A percentile compares a stretch with the other conserved stretches of the same genome.
Conservation (phyloP, 2,329 filamentous ascomycete genomes). For the Colletotrichum acutatum region DNA sequence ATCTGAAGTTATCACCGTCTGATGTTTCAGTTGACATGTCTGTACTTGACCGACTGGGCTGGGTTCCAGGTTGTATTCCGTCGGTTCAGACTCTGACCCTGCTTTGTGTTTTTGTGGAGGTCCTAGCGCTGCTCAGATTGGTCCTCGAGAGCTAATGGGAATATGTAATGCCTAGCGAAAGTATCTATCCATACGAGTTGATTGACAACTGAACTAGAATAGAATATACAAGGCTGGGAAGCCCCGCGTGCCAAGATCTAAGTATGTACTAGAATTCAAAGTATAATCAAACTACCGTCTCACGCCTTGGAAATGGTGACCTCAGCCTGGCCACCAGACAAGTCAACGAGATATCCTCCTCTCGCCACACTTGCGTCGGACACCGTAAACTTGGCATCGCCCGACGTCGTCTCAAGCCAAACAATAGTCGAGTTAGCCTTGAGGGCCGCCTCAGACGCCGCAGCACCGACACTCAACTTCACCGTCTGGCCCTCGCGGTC, state of each 20-base stretch:
- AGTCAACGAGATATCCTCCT: conserved; percentile 21
- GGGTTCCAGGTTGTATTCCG: no score
- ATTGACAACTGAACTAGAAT: not conserved
- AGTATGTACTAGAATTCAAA: not conserved
- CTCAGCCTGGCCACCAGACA: conserved; percentile 11
- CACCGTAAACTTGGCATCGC: not conserved
- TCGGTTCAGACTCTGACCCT: no score
- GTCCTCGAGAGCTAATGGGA: not conserved
- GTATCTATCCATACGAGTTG: fast-evolving
- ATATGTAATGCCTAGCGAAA: no score
- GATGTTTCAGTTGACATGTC: not conserved
- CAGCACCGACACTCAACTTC: not conserved
- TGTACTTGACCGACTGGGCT: no score
- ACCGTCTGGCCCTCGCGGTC: conserved; percentile 11
- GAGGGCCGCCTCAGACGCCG: conserved; percentile 9
- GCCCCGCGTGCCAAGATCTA: not conserved
- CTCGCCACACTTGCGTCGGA: not conserved
- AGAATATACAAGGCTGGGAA: not conserved
- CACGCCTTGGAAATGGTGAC: not conserved
- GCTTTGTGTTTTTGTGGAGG: no score
- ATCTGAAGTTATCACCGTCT: not conserved
- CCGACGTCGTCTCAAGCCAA: conserved; percentile 16
- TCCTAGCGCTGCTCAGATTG: not conserved
- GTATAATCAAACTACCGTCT: not conserved
- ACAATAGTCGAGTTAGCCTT: conserved; percentile 14